Evolutionary conservation across 345 rosid genomes (phyloP), one percentile per base, ranked within the genome.

Genomic region (Salix koriyanagi): DNA sequence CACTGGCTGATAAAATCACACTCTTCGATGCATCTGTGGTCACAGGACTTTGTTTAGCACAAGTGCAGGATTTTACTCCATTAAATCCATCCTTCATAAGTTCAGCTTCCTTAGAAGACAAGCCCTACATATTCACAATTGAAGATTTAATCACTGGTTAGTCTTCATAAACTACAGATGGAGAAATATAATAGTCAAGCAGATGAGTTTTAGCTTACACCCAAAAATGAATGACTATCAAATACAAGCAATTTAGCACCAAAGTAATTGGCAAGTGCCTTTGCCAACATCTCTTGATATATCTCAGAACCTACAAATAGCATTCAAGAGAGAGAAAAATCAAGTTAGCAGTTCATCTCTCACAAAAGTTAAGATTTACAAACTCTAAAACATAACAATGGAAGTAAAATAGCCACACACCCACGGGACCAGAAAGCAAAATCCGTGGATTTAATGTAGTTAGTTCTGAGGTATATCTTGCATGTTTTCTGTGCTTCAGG

Each of bases 391-490:
- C 16, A 52, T 25, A 36, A 69, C 70, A 52, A 21, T 67, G 15
- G 42, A 36, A 44, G 46, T 18, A 69, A 21, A 74, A 36, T 7
- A 74, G 52, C 25, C 73, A 78, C 91, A 36, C 36, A 94, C 98
- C 98, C 82, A 96, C 91, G 32, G 98, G 98, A 67, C 98, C 96
- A 77, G 98, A 94, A 37, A 94, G 93, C 89, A 94, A 85, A 79
- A 94, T 92, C 74, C 94, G 88, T 28, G 98, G 98, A 79, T 89
- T 87, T 67, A 94, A 86, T 67, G 92, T 86, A 42, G 88, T 79
- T 71, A 94, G 89, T 12, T 91, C 89, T 66, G 92, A 87, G 44
- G 96, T 87, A 84, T 87, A 94, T 73, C 91, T 89, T 5, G 79
- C 94, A 85, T 88, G 85, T 76, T 87, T 91, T 85, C 87, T 89